Evolutionary conservation across 1,284 basidiomycete genomes (phyloP), one percentile per base, ranked within the genome.

Genomic region (Testicularia cyperi): DNA sequence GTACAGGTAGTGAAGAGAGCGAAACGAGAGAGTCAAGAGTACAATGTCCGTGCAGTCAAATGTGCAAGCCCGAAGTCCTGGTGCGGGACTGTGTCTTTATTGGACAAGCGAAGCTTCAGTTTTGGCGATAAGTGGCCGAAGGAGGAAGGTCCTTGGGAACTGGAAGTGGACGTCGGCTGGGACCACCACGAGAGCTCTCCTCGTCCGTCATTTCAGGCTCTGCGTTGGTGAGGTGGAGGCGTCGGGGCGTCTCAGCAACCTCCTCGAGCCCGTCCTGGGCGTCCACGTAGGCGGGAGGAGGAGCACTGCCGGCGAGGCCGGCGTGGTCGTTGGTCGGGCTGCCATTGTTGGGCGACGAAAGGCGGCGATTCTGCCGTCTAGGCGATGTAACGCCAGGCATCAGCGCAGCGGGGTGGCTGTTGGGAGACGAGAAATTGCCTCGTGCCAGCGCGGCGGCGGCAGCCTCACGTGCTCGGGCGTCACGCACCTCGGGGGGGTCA

Each of bases 401-500:
- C n/a, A 32, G 9, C 9, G 31, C 26, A 22, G 38, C 29, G 25
- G 20, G 21, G 29, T 60, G 34, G 35, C 37, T 42, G 23, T 51
- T 21, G 3, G 44, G 25, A 9, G 41, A 44, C 3, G 47, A 58
- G 41, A 38, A 44, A 27, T 44, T 49, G 25, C 37, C 47, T 1
- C 45, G 28, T 1, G 36, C 42, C 6, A 57, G 22, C 3, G 58
- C 56, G 4, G 47, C 57, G 25, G 45, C 60, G 14, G 67, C 65
- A n/a, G 58, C 58, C 36, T 71, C 53, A 15, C 57, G 39, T 10
- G 54, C 61, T n/a, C 69, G 56, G 18, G 47, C 48, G 21, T 65
- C 67, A 9, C 66, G 57, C 16, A 71, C 62, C 36, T 71, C 69
- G 20, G 67, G 67, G 13, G 69, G 64, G 44, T 71, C 69, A 35